Evolutionary conservation across 768 basidiomycete species (phyloP), one percentile per base, ranked within the genome.

Genomic region (Lactifluus piperatus): DNA sequence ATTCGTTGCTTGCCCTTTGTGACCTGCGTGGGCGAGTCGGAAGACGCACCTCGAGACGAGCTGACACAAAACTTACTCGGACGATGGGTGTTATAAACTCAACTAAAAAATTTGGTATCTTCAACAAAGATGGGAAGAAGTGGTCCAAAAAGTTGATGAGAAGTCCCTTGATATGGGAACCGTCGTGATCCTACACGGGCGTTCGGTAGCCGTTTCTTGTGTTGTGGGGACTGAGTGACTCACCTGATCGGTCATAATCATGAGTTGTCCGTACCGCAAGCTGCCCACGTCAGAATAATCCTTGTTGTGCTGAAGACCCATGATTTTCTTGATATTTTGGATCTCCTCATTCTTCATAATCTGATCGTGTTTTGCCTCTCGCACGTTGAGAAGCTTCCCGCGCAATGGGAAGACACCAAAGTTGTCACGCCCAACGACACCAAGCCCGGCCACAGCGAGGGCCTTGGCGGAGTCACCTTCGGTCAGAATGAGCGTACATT

Each of bases 161-260:
- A 8, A 98, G 81, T n/a, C 97, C 97, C 72, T 99, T 99, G 76
- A 99, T 99, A 74, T 99, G 97, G n/a, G 97, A 98, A 52, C 97
- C 97, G 73, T 99, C 97, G 74, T 98, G 93, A 82, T 99, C 97
- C 93, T 97, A 68, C 4, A 51, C 20, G 47, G 5, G 20, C 20
- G 44, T 20, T 10, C 27, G 58, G 62, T 13, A 44, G 9, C 14
- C n/a, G 13, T 8, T 1, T 41, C 47, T 41, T 43, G 24, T 43
- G 24, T 45, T 20, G 14, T 2, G 5, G 9, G 10, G 18, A 26
- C 13, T 1, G 9, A 8, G 18, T 20, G 8, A 41, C 80, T 49
- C 54, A 92, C 94, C 82, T 97, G 95, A 86, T 99, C 97, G 4
- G 97, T 92, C 97, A 99, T 99, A 66, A 99, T 91, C 97, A 99